Evolutionary conservation across 352 stramenopile species (phyloP).

Genomic region (Pythium dissimile): DNA sequence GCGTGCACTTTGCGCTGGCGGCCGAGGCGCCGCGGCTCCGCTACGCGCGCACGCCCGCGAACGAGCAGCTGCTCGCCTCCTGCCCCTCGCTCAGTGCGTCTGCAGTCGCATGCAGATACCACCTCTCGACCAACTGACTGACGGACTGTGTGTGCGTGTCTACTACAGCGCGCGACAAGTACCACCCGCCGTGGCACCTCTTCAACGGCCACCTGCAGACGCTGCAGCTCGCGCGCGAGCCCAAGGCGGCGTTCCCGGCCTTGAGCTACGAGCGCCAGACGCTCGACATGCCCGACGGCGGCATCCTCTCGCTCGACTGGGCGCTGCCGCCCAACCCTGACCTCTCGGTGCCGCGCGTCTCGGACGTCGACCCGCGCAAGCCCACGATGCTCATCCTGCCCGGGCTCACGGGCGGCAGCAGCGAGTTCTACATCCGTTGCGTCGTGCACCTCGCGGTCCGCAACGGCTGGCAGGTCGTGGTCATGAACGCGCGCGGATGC

Average conservation of each 20-base stretch:
- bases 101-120: neutral
- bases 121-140: neutral
- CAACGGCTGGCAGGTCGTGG: slow-evolving; percentile 63
- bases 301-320: slow-evolving; percentile 74
- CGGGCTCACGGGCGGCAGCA: slow-evolving; percentile 53
- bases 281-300: slow-evolving; percentile 58
- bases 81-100: slow-evolving; percentile 52
- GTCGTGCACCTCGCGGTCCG: slow-evolving; percentile 33
- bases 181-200: slow-evolving; percentile 56
- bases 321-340: slow-evolving; percentile 31
- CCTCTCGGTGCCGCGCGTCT: slow-evolving; percentile 15
- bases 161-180: slow-evolving; percentile 34
- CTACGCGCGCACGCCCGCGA: slow-evolving; percentile 35
- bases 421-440: slow-evolving; percentile 68
- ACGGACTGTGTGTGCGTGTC: neutral
- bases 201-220: slow-evolving; percentile 68
- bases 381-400: slow-evolving; percentile 54
- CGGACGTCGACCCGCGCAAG: slow-evolving; percentile 26
- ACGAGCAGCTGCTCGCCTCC: slow-evolving; percentile 31
- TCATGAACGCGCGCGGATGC: slow-evolving; percentile 72
- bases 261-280: slow-evolving; percentile 56
- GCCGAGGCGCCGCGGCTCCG: slow-evolving; percentile 40
- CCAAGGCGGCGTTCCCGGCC: slow-evolving; percentile 25
- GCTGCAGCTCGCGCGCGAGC: slow-evolving; percentile 38
- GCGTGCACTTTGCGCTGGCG: slow-evolving; percentile 31